A percentile compares a stretch with the other conserved stretches of the same genome.
Conservation (phyloP, 306 rosid genomes). For the Casuarina cunninghamiana region DNA sequence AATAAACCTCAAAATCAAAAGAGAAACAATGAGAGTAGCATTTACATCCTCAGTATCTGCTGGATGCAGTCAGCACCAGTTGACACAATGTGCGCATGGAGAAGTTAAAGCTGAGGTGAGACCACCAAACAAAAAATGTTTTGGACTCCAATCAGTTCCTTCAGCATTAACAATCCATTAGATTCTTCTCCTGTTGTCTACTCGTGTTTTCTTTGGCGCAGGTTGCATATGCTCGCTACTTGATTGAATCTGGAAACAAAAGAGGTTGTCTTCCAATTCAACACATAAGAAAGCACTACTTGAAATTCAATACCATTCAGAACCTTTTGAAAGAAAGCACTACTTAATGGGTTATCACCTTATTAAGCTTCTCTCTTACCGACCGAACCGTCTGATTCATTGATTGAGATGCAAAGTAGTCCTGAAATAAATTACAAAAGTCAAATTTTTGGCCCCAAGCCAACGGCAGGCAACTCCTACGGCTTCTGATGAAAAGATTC, state of each 20-base stretch:
- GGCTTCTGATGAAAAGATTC: constrained; percentile 5
- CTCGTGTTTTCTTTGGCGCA: constrained; percentile 59
- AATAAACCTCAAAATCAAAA: neutral
- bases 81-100: neutral
- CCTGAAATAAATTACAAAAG: constrained; percentile 44
- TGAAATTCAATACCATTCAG: constrained; percentile 10
- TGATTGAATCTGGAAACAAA: constrained; percentile 57
- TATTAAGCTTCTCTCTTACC: constrained; percentile 83
- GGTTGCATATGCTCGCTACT: constrained; percentile 53
- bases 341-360: constrained; percentile 49
- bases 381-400: constrained; percentile 76
- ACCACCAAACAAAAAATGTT: neutral
- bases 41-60: neutral
- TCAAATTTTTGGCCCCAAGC: constrained; percentile 21
- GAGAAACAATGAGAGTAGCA: neutral
- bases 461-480: constrained; percentile 16
- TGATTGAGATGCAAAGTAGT: constrained; percentile 75
- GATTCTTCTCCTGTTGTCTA: constrained; percentile 86
- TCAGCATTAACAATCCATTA: constrained; percentile 27
- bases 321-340: neutral
- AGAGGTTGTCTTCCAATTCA: constrained; percentile 10
- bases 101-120: constrained; percentile 11
- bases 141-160: constrained; percentile 1
- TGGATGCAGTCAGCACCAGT: neutral
- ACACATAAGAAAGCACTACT: neutral